Evolutionary conservation across 2,329 filamentous ascomycete genomes (phyloP), one percentile per base, ranked within the genome.

Genomic region (Cryphonectria carpinicola): DNA sequence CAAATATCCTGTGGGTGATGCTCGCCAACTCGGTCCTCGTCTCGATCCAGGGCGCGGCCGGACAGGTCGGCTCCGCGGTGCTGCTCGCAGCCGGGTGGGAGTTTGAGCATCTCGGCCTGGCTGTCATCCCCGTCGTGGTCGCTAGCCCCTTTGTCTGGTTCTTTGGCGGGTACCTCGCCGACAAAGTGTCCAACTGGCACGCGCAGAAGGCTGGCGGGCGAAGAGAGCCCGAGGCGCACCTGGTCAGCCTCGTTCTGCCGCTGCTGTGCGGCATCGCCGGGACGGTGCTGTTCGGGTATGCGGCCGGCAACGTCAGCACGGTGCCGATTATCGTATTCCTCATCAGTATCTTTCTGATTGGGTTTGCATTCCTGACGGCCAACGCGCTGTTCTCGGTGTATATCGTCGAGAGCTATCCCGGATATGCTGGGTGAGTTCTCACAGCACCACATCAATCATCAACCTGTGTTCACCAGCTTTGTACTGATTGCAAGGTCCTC

Each of bases 101-200:
- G 63, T 78, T 78, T 56, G 74, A 77, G 68, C 75, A 71, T 25
- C 72, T 76, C 3, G 77, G 77, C 3, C 65, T 78, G 14, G 72
- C 73, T 3, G 74, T 76, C 54, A 54, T 78, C 1, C 75, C 77
- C 32, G 43, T 74, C 32, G 69, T 75, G 54, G 54, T 71, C 22
- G 74, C 74, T 13, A 72, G 63, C 32, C 74, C 74, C 2, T 71
- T 75, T 4, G 72, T 74, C 19, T 74, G 73, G 25, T 68, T 80
- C 17, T 75, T 78, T 2, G 80, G 80, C 2, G 80, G 80, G 2
- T 79, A 74, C 41, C 67, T 79, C 8, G 77, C 80, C 32, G 80
- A 82, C 73, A 77, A 67, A 62, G 35, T 76, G 60, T 74, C 74
- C 43, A 74, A 76, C 65, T 68, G 63, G 63, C 71, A 77, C 62